phyloP scores from a whole-genome alignment of 805 yeast genomes.

The Cyberlindnera bimundalis region DNA sequence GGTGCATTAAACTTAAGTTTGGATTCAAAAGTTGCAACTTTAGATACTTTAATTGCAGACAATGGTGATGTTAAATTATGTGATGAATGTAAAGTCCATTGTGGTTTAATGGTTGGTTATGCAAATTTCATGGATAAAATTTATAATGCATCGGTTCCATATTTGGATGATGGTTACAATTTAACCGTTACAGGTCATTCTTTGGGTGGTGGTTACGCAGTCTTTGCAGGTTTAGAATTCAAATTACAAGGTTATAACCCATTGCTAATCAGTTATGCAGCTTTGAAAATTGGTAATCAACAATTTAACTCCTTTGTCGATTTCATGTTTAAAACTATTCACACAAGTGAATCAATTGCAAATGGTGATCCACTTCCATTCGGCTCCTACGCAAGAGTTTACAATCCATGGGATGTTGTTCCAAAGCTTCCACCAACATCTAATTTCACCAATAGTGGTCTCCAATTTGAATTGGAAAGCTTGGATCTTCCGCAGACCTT shows the following conservation, averaged over 20 bases:
- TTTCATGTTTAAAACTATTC: conserved; percentile 40
- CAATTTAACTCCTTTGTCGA: conserved; percentile 52
- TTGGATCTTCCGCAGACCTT: conserved; percentile 33
- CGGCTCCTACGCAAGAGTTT: conserved; percentile 46
- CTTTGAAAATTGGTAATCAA: conserved; percentile 61
- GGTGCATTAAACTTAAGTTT: conserved; percentile 3
- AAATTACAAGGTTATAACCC: conserved; percentile 51
- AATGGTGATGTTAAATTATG: conserved; percentile 33
- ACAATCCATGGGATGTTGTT: conserved; percentile 53
- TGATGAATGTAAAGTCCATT: conserved; percentile 54
- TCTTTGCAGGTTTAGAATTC: conserved; percentile 60
- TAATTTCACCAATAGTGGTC: conserved; percentile 32
- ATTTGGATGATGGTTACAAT: conserved; percentile 42
- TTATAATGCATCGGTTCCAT: conserved; percentile 31
- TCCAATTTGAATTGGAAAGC: conserved; percentile 31
- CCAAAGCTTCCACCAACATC: conserved; percentile 55
- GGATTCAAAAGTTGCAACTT: neutral
- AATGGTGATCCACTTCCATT: conserved; percentile 31
- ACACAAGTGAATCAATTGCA: conserved; percentile 27
- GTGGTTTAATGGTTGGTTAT: conserved; percentile 55
- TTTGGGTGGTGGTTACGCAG: conserved; percentile 69
- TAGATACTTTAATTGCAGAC: conserved; percentile 4
- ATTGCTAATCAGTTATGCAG: conserved; percentile 55
- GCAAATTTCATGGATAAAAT: conserved; percentile 40
- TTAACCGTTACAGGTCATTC: conserved; percentile 70